phyloP scores from a whole-genome alignment of 2,329 filamentous ascomycete genomes.

The Alternaria triticina region DNA sequence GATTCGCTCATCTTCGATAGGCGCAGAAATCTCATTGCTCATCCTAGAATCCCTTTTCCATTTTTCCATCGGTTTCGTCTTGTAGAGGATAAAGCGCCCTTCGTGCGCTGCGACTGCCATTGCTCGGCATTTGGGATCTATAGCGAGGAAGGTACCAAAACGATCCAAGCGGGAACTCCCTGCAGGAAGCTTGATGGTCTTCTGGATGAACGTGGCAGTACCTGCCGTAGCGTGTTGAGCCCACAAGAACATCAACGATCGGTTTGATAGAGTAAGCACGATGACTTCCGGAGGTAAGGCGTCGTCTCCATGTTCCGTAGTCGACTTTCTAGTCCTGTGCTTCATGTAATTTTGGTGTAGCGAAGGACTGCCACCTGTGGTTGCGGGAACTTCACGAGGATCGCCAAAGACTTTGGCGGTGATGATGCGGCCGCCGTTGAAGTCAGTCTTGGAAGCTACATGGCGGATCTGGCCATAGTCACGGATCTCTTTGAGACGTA shows the following conservation, averaged over 20 bases:
- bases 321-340: conserved; percentile 20
- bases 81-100: conserved; percentile 73
- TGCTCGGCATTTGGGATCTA: conserved; percentile 73
- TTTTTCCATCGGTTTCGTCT: conserved; percentile 64
- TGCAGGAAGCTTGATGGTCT: conserved; percentile 64
- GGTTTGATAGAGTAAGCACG: conserved; percentile 75
- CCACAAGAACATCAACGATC: conserved; percentile 79
- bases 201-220: conserved; percentile 65
- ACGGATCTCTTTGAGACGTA: conserved; percentile 80
- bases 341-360: conserved; percentile 19
- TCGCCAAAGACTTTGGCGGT: conserved; percentile 77
- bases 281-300: conserved; percentile 75
- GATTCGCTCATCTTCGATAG: conserved; percentile 63
- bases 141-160: conserved; percentile 71
- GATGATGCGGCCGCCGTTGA: conserved; percentile 73
- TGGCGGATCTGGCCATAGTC: conserved; percentile 74
- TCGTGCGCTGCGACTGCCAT: conserved; percentile 75
- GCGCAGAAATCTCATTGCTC: conserved; percentile 56
- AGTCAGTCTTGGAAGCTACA: conserved; percentile 78
- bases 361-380: conserved; percentile 25
- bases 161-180: conserved; percentile 60
- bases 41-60: conserved; percentile 55
- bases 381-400: conserved; percentile 28
- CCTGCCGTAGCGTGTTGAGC: conserved; percentile 57
- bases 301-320: conserved; percentile 26